phyloP scores from a whole-genome alignment of 2,329 filamentous ascomycete species.

The Fusarium tupiense region DNA sequence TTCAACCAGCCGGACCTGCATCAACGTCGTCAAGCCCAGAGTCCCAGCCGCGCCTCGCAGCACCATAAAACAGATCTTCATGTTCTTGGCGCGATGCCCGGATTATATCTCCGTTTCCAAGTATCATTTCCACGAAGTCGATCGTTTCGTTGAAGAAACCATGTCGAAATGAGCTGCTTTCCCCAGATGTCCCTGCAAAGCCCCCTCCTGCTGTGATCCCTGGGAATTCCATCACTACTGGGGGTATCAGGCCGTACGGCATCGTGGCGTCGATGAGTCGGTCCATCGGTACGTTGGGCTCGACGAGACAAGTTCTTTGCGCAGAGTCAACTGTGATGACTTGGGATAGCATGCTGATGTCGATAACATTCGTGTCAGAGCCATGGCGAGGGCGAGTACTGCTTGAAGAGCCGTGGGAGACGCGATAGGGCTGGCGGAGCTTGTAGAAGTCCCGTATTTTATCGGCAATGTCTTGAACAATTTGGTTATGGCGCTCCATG shows the following conservation, averaged over 20 bases:
- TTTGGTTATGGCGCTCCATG: slow-evolving; percentile 60
- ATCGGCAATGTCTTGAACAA: slow-evolving; percentile 55
- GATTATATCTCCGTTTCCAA: slow-evolving; percentile 65
- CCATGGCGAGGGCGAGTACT: slow-evolving; percentile 66
- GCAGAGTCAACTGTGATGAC: slow-evolving; percentile 20
- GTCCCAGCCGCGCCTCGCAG: slow-evolving; percentile 69
- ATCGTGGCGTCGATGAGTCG: slow-evolving; percentile 67
- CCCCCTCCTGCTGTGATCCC: slow-evolving; percentile 75
- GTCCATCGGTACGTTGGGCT: slow-evolving; percentile 77
- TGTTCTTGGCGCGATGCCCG: slow-evolving; percentile 57
- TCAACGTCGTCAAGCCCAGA: slow-evolving; percentile 67
- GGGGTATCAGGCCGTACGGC: slow-evolving; percentile 64
- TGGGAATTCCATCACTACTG: slow-evolving; percentile 77
- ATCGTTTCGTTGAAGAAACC: slow-evolving; percentile 74
- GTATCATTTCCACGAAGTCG: slow-evolving; percentile 69
- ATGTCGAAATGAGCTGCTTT: slow-evolving; percentile 72
- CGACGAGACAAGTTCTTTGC: slow-evolving; percentile 55
- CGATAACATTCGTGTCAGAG: slow-evolving; percentile 24
- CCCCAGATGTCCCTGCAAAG: slow-evolving; percentile 72
- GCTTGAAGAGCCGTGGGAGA: slow-evolving; percentile 79
- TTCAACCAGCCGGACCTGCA: slow-evolving; percentile 66
- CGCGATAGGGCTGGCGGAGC: slow-evolving; percentile 67
- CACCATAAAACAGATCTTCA: slow-evolving; percentile 66
- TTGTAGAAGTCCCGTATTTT: slow-evolving; percentile 57
- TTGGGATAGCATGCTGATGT: slow-evolving; percentile 35